Base-by-base conservation (phyloP, 2,329 filamentous ascomycete genomes). In the Emmonsia crescens region DNA sequence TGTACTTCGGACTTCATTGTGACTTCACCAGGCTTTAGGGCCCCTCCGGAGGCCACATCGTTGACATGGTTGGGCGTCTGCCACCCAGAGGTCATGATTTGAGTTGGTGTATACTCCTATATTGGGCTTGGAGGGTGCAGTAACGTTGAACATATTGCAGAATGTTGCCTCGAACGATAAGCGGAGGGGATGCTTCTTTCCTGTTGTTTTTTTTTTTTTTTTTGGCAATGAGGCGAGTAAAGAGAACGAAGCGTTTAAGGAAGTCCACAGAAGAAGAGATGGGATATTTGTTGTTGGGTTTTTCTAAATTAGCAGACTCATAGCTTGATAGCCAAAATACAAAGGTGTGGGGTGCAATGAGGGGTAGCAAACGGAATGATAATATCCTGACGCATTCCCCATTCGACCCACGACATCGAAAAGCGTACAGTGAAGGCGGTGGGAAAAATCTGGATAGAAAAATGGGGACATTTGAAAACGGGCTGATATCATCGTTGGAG, bases 91-190 rank as follows among this genome's bases (percentile, higher is more conserved):
- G 64, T 96, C 89, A 74, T 97, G 93, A 62, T 85, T 84, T 21
- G 93, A 91, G 78, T 97, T 96, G 59, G 93, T 97, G 82, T 89
- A 97, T 67, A 97, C 91, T 68, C 91, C 93, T 73, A 97, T 95
- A 78, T 97, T 97, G 62, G 89, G 79, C 82, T 94, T 62, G 83
- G 78, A 55, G 9, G 51, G 51, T 2, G 51, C n/a, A 10, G 51
- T 19, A 14, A 38, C 9, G 8, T 55, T n/a, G 51, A 1, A 5
- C 51, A 36, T 54, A 12, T 21, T 36, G 6, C 16, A 21, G 9
- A 6, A 5, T 40, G 33, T 36, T 38, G 5, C 8, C 5, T 55
- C 1, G 24, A 40, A 38, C 9, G 14, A 31, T 27, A 29, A 51
- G 2, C 5, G 24, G 46, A 49, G 24, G 24, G 10, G 24, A 5